phyloP scores from a whole-genome alignment of 306 rosid species.

The cucumber (Cucumis sativus) region Cucumber_9930_V3 NC_026659.2:14065501-14066000 shows the following conservation, averaged over 20 bases:
- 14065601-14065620: conserved; percentile 44
- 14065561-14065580: conserved; percentile 74
- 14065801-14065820: not conserved
- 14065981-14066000: conserved; percentile 41
- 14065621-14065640: conserved; percentile 31
- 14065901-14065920: conserved; percentile 52
- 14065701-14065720: conserved; percentile 10
- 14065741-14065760: too few species aligned
- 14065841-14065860: not conserved
- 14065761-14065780: too few species aligned
- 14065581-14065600: conserved; percentile 41
- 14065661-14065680: conserved; percentile 55
- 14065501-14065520: conserved; percentile 41
- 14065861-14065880: conserved; percentile 7
- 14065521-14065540: conserved; percentile 20
- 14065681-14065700: conserved; percentile 38
- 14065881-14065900: conserved; percentile 30
- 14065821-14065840: not conserved
- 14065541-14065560: conserved; percentile 20
- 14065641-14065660: conserved; percentile 30
- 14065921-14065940: conserved; percentile 35
- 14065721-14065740: not conserved
- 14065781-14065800: too few species aligned
- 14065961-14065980: conserved; percentile 50
- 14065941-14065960: conserved; percentile 50